Base-by-base conservation (phyloP, 2,329 filamentous ascomycete genomes). In the Fusarium algeriense region DNA sequence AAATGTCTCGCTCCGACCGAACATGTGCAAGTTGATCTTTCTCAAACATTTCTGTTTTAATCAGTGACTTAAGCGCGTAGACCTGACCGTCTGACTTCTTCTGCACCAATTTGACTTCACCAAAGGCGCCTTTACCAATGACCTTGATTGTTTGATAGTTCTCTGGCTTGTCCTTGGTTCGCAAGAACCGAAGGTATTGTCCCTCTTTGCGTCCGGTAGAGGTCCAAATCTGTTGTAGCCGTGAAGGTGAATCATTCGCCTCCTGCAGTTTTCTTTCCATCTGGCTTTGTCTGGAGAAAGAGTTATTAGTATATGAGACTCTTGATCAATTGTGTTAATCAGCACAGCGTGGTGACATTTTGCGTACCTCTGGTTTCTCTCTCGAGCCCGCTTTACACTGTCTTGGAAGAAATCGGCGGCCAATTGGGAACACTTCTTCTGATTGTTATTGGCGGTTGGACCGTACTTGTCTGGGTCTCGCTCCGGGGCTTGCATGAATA, bases 41-140 rank as follows among this genome's bases (percentile, higher is more conserved):
- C 85, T 97, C 97, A 86, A 98, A 98, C 96, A 99, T 99, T 83
- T 99, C 96, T 50, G 94, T 94, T 87, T 99, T 99, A 82, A 99
- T 94, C 74, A 99, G 87, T 46, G 95, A 98, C 86, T 99, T 99
- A 86, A 99, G 92, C 67, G 96, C 96, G 78, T 98, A 99, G 71
- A 99, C 95, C 83, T 97, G 97, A 82, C 93, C 94, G 78, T 98
- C 96, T 57, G 93, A 91, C 87, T 95, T 97, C 84, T 97, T 93
- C 84, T 97, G 95, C 64, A 99, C 96, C 69, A 99, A 87, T 84
- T 97, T 97, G 77, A 99, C 96, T 83, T 99, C 96, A 80, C 96
- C 96, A 78, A 99, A 99, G 17, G 96, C 96, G 82, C 96, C 96
- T 87, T 99, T 99, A 78, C 96, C 96, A 76, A 99, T 99, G 75